phyloP scores from a whole-genome alignment of 805 yeast genomes.

The Blastobotrys attinorum region DNA sequence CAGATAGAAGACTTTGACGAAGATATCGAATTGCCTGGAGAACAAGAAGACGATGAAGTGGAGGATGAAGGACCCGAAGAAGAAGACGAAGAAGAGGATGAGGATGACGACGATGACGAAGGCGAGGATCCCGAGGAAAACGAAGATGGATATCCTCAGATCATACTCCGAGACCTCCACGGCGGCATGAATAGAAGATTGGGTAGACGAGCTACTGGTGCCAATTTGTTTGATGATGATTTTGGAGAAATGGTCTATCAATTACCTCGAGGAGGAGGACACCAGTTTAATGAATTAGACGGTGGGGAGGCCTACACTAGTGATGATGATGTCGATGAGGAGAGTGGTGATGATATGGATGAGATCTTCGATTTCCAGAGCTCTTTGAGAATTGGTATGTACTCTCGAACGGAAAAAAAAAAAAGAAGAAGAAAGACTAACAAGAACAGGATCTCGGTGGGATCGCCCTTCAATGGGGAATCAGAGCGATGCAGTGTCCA shows the following conservation, averaged over 20 bases:
- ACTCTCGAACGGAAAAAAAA: background rate
- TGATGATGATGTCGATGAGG: background rate
- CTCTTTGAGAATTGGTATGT: background rate
- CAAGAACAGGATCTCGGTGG: conserved; percentile 6
- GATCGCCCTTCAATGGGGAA: conserved; percentile 7
- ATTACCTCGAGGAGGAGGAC: background rate
- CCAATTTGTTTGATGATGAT: conserved; percentile 1
- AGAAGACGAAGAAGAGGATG: conserved; percentile 4
- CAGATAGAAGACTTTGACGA: conserved; percentile 20
- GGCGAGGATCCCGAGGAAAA: conserved; percentile 9
- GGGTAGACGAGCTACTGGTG: too few relatives aligned
- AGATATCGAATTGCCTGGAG: conserved; percentile 17
- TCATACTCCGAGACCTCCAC: too few relatives aligned
- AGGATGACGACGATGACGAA: background rate
- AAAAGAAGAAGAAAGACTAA: background rate
- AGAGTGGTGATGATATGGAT: background rate
- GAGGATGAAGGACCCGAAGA: conserved; percentile 6
- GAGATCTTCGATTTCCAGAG: background rate
- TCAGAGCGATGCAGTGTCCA: conserved; percentile 9
- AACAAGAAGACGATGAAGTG: background rate
- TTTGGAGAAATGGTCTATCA: background rate
- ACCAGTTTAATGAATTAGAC: background rate
- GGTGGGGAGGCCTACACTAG: background rate
- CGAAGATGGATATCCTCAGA: conserved; percentile 16
- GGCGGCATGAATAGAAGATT: too few relatives aligned